Base-by-base conservation (phyloP, 192 early-diverging fungal genomes). In the Linnemannia exigua region DNA sequence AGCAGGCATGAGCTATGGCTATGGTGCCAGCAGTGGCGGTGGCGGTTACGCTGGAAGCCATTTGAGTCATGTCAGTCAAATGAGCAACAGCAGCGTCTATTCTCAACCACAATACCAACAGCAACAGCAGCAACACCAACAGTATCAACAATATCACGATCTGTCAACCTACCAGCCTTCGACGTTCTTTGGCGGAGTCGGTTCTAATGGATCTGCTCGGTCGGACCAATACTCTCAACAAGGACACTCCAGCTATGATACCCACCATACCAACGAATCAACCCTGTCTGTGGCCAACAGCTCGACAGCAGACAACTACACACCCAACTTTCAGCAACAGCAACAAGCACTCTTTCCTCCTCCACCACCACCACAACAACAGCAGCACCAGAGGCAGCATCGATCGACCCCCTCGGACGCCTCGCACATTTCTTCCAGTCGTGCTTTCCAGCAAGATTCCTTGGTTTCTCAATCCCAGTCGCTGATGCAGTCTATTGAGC, bases 21-120 rank as follows among this genome's bases (percentile, higher is more conserved):
- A 71, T 31, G 38, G 46, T 12, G 14, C 22, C 66, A 9, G n/a
- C n/a, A n/a, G n/a, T n/a, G n/a, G n/a, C n/a, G n/a, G n/a, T 7
- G 46, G 47, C n/a, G 61, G 71, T 38, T 44, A 76, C 28, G 35
- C 41, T 5, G 72, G 72, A 0, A 66, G 73, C 44, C 79, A 75
- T 75, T 70, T 74, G 52, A 79, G 68, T 28, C 77, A 84, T 66
- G 25, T 74, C 19, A 83, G 81, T 28, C 76, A 73, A 28, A 28
- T 35, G 11, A 77, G 81, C 75, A 78, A 48, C 47, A 70, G 36
- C 67, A 81, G 68, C 54, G 9, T 41, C 14, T 74, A 74, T 41
- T 36, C 67, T 41, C 47, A 75, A 8, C 37, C 20, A 14, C 20
- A 17, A 48, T 50, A 78, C 3, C 38, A 71, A 6, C 76, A 71